Percentiles rank a stretch among this genome's conserved stretches.
Conservation (phyloP, 2,329 filamentous ascomycete genomes). For the Botrytis galanthina region DNA sequence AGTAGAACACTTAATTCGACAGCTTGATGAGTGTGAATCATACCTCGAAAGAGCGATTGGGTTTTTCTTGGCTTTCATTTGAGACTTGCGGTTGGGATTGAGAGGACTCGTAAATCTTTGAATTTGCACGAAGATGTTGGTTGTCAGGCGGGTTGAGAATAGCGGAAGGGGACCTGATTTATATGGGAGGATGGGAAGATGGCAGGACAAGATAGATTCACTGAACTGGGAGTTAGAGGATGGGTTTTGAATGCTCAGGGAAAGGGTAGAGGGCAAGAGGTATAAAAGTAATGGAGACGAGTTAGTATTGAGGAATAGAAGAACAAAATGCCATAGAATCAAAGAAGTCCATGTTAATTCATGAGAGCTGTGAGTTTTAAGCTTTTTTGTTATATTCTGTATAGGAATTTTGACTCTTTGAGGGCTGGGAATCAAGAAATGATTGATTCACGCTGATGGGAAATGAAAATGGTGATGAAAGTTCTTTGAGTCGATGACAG, state of each 20-base stretch:
- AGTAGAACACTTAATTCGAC: rapidly evolving
- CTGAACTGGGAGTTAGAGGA: background rate
- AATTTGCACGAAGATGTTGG: rapidly evolving
- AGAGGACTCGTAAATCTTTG: background rate
- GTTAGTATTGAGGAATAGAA: too few relatives aligned
- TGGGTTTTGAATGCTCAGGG: background rate
- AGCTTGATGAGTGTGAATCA: rapidly evolving
- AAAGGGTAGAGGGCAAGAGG: rapidly evolving
- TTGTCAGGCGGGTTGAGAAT: rapidly evolving
- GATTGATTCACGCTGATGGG: rapidly evolving
- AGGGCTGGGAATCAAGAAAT: background rate
- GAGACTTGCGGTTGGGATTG: background rate
- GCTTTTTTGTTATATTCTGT: rapidly evolving
- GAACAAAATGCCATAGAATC: rapidly evolving
- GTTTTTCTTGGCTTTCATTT: background rate
- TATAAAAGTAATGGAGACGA: background rate
- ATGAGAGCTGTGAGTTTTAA: background rate
- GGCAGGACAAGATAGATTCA: background rate
- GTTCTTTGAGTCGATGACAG: background rate
- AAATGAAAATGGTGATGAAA: background rate
- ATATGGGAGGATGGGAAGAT: too few relatives aligned
- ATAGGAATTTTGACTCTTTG: background rate
- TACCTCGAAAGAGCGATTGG: too few relatives aligned
- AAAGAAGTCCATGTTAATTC: too few relatives aligned
- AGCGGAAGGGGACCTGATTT: background rate